Evolutionary conservation across 1,139 yeast genomes (phyloP), one percentile per base, ranked within the genome.

Genomic region (Yamadazyma atmosphaerica): DNA sequence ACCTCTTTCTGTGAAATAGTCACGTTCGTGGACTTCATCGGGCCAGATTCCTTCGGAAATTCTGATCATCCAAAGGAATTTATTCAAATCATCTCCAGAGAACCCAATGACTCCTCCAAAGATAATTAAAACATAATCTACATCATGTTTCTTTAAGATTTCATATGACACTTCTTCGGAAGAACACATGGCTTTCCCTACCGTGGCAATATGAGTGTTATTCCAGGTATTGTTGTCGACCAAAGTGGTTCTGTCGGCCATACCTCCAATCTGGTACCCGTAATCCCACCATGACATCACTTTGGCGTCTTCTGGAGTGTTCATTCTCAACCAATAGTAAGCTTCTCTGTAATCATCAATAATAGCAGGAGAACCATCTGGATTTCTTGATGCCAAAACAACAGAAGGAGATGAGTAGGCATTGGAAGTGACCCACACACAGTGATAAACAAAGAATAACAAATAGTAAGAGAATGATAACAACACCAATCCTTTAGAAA

Each of bases 281-380:
- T 94, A 94, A 72, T 94, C 99, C 99, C 99, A 94, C 99, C 99
- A 94, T 6, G 98, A 86, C 86, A 94, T 88, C 47, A 94, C 85
- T 63, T 87, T 89, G 35, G 97, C 86, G 60, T 94, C 98, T 60
- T 90, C 97, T 4, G 87, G 81, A 1, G 98, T 92, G 68, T 94
- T 94, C 96, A 92, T 89, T 58, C 98, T 82, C 53, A 94, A 74
- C 99, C 99, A 94, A 65, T 92, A 92, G 70, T 94, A 94, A 5
- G 98, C 98, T 71, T 94, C 99, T 68, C 99, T 83, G 72, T 84
- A 94, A 63, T 94, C 99, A 63, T 94, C 99, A 58, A 94, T 94
- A 51, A 92, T 71, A 47, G 77, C 75, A 52, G 80, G 84, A 24
- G 87, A 77, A 1, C 99, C 99, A 57, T 92, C 97, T 32, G 95